A percentile compares a stretch with the other conserved stretches of the same genome.
phyloP scores from a whole-genome alignment of 768 basidiomycete species.

The Tylopilus plumbeoviolaceoides region DNA sequence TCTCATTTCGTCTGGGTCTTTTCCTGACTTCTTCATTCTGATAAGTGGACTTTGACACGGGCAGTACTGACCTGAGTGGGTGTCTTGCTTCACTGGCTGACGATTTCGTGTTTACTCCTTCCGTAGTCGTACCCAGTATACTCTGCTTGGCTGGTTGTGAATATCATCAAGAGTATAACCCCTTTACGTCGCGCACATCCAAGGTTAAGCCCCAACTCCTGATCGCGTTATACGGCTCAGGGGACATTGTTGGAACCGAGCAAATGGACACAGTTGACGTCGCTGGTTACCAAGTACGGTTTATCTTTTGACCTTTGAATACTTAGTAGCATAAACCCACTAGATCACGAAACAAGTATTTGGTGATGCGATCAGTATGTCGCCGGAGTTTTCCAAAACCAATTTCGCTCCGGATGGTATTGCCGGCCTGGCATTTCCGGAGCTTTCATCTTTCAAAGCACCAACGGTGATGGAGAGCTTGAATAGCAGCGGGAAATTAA shows the following conservation, averaged over 20 bases:
- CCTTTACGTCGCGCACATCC: constrained; percentile 25
- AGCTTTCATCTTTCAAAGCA: constrained; percentile 32
- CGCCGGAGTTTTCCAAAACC: neutral
- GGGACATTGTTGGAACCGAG: constrained; percentile 27
- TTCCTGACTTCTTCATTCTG: neutral
- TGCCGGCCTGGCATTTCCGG: constrained; percentile 37
- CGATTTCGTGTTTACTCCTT: neutral
- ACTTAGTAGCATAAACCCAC: neutral
- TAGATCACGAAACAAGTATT: constrained; percentile 35
- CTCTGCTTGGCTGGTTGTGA: constrained; percentile 23
- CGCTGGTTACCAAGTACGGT: constrained; percentile 28
- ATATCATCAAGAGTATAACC: constrained; percentile 27
- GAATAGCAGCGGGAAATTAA: constrained; percentile 25
- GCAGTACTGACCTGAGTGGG: constrained; percentile 42
- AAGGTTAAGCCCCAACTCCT: constrained; percentile 7
- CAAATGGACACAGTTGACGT: constrained; percentile 37
- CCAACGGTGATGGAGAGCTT: constrained; percentile 41
- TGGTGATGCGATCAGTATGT: neutral
- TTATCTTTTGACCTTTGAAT: neutral
- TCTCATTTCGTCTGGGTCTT: neutral
- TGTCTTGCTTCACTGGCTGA: neutral
- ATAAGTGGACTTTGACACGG: constrained; percentile 47
- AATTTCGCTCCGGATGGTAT: constrained; percentile 31
- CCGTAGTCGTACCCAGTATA: constrained; percentile 31
- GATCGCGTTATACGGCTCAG: constrained; percentile 37